A percentile compares a stretch with the other conserved stretches of the same genome.
These are phyloP conservation scores for Aeminium ludgeri DNA, from an alignment of 495 filamentous ascomycete species.

Conservation along the genomic window DNA sequence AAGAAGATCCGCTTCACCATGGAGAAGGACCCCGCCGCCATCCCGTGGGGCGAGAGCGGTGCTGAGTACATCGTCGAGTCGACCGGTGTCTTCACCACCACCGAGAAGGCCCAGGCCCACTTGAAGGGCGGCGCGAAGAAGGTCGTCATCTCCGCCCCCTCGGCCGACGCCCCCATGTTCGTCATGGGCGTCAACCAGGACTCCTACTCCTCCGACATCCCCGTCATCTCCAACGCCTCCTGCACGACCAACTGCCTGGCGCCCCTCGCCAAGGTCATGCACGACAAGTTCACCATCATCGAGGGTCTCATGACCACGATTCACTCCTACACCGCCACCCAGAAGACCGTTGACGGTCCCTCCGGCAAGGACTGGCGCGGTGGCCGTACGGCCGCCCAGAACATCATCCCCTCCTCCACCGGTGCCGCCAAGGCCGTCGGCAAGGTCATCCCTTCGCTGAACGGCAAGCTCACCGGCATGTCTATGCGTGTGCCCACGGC, in stretches of 20 bases:
- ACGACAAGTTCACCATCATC: conserved; percentile 93
- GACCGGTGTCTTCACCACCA: conserved; percentile 98
- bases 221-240: conserved; percentile 96
- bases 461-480: conserved; percentile 99
- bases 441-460: conserved; percentile 93
- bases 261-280: conserved; percentile 94
- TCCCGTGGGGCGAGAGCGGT: conserved; percentile 80
- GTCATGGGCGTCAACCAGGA: conserved; percentile 98
- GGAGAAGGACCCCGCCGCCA: conserved; percentile 76
- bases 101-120: conserved; percentile 84
- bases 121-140: conserved; percentile 99
- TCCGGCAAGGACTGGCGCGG: conserved; percentile 98
- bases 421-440: conserved; percentile 99
- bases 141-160: conserved; percentile 98
- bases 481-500: conserved; percentile 95
- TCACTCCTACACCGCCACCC: conserved; percentile 99
- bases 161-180: conserved; percentile 98
- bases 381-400: conserved; percentile 94
- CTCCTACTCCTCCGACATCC: conserved; percentile 70
- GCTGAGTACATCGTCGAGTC: conserved; percentile 95
- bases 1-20: conserved; percentile 93
- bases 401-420: conserved; percentile 99
- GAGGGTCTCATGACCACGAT: conserved; percentile 99
- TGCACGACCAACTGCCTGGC: conserved; percentile 99
- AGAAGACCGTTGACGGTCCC: conserved; percentile 98